Percentiles rank a stretch among this genome's conserved stretches.
These are phyloP conservation scores for Microglena sp. DNA, from an alignment of 139 green algal genomes.

Conservation along the genomic window DNA sequence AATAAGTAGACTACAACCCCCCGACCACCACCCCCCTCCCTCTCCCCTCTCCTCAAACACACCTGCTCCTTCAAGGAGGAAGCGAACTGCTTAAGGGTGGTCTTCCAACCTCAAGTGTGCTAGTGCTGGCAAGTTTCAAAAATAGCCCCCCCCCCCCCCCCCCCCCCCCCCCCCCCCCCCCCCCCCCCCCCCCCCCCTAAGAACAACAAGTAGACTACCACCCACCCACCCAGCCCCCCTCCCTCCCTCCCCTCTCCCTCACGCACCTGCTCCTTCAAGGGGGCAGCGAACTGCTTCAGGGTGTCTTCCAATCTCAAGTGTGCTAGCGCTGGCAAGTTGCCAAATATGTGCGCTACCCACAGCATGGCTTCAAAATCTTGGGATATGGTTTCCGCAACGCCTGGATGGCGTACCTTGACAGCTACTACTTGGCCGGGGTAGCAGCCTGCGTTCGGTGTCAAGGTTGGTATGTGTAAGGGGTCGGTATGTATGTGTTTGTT, in stretches of 20 bases:
- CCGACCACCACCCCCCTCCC: neutral
- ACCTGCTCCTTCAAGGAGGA: slow-evolving; percentile 91
- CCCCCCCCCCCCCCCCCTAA: too few species aligned
- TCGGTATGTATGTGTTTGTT: too few species aligned
- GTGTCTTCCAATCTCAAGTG: slow-evolving; percentile 79
- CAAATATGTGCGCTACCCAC: slow-evolving; percentile 49
- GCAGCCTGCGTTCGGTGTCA: too few species aligned
- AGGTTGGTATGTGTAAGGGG: too few species aligned
- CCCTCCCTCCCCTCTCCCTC: neutral
- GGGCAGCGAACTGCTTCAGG: slow-evolving; percentile 90
- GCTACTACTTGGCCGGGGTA: slow-evolving; percentile 60
- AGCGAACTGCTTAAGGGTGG: slow-evolving; percentile 86
- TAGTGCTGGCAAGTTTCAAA: too few species aligned
- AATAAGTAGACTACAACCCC: too few species aligned
- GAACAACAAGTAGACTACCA: too few species aligned
- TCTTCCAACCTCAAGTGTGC: slow-evolving; percentile 81
- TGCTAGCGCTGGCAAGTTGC: slow-evolving; percentile 38
- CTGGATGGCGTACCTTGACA: slow-evolving; percentile 88
- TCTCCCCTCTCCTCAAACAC: neutral
- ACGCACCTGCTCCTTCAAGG: slow-evolving; percentile 81
- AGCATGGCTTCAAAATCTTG: slow-evolving; percentile 94
- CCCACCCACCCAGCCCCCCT: too few species aligned
- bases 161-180: too few species aligned
- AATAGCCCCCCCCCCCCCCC: too few species aligned
- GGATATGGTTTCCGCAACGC: slow-evolving; percentile 71